phyloP scores from a whole-genome alignment of 176 grass and related monocot species.

The Oryza punctata region DNA sequence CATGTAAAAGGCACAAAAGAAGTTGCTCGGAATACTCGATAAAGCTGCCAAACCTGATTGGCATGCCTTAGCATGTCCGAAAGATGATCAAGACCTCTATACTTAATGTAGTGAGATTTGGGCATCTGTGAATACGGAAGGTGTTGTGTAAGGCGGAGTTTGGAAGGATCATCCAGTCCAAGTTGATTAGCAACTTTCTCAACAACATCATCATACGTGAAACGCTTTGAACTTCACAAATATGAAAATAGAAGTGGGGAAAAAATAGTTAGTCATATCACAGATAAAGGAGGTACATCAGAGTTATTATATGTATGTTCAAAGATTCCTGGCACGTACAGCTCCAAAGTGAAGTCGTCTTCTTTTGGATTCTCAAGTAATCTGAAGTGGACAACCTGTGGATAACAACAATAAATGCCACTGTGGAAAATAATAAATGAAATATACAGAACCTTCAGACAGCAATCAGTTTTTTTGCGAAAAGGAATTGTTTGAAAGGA shows the following conservation, averaged over 20 bases:
- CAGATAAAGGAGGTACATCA: background rate
- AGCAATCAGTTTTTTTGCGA: background rate
- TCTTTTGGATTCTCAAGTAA: conserved; percentile 72
- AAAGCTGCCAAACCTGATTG: conserved; percentile 59
- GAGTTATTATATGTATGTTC: background rate
- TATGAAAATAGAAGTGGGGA: conserved; percentile 7
- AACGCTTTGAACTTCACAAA: conserved; percentile 59
- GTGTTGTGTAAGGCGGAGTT: conserved; percentile 77
- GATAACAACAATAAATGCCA: conserved; percentile 7
- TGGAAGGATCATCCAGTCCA: conserved; percentile 69
- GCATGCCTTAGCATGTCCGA: conserved; percentile 56
- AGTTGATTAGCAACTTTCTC: conserved; percentile 73
- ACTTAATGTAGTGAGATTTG: conserved; percentile 75
- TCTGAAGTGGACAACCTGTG: conserved; percentile 69
- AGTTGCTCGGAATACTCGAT: background rate
- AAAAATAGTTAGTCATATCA: background rate
- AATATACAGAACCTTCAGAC: background rate
- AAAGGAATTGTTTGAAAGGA: background rate
- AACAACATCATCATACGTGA: conserved; percentile 83
- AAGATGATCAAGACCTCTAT: conserved; percentile 66
- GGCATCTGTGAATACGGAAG: conserved; percentile 56
- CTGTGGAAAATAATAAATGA: background rate
- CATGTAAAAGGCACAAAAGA: background rate
- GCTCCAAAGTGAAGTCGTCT: conserved; percentile 65
- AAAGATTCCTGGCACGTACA: conserved; percentile 55